Conservation (phyloP, 2,329 filamentous ascomycete species). For the Purpureocillium takamizusanense region DNA sequence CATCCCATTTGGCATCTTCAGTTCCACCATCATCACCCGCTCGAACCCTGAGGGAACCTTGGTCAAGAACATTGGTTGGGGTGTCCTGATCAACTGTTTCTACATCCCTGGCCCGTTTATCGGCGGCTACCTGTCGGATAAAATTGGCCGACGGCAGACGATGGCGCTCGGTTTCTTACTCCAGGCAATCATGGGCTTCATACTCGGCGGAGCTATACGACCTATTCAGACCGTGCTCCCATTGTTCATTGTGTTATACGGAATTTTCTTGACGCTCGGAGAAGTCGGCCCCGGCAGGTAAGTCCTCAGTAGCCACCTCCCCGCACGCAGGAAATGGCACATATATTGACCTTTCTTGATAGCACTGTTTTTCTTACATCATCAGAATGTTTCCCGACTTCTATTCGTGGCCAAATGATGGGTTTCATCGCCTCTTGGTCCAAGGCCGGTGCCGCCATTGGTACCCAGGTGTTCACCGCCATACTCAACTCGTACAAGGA, state of each 20-base stretch:
- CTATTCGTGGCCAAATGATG: conserved; percentile 39
- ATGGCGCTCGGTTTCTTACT: conserved; percentile 13
- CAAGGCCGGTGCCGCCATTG: conserved; percentile 41
- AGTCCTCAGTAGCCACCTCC: conserved; percentile 29
- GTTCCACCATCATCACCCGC: conserved; percentile 12
- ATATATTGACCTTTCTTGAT: conserved; percentile 13
- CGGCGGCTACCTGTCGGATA: conserved; percentile 28
- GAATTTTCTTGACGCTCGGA: conserved; percentile 29
- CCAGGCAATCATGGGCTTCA: conserved; percentile 31
- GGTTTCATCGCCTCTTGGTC: conserved; percentile 39
- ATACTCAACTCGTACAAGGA: conserved; percentile 10
- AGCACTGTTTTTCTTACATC: conserved; percentile 34
- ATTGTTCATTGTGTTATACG: conserved; percentile 41
- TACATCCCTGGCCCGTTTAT: conserved; percentile 18
- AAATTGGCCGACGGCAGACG: conserved; percentile 21
- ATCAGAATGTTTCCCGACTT: conserved; percentile 40
- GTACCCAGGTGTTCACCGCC: conserved; percentile 22
- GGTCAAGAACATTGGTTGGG: conserved; percentile 12
- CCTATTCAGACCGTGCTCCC: conserved; percentile 35
- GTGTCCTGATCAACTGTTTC: conserved; percentile 12
- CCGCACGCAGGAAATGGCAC: no score
- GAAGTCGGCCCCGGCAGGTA: conserved; percentile 28
- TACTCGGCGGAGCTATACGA: conserved; percentile 37
- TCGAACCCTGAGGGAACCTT: conserved; percentile 10
- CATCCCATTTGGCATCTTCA: conserved; percentile 21